Conservation (phyloP, 225 moss, liverwort and hornwort species). For the Straminergon stramineum region DNA sequence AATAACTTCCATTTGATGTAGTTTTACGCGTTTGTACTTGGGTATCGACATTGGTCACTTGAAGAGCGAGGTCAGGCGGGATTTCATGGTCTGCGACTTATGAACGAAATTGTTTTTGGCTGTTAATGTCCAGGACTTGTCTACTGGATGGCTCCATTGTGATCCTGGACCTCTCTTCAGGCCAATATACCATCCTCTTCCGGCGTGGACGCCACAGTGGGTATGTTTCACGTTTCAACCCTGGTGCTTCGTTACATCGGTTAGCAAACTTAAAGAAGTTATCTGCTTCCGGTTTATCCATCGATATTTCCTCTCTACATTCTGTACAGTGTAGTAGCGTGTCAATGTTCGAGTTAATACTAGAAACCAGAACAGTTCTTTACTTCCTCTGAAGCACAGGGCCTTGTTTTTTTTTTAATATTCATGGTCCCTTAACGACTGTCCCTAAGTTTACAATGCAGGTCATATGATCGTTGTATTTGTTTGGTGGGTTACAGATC, state of each 20-base stretch:
- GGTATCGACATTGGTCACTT: neutral
- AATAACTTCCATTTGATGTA: neutral
- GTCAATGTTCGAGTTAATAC: neutral
- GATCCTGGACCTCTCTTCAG: constrained; percentile 89
- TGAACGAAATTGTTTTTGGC: neutral
- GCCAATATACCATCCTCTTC: constrained; percentile 59
- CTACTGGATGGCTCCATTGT: constrained; percentile 95
- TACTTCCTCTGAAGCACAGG: neutral
- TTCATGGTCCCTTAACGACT: neutral
- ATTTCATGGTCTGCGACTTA: neutral
- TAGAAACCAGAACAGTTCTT: neutral
- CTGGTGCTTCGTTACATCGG: neutral
- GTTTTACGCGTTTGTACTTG: neutral
- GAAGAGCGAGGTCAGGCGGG: neutral
- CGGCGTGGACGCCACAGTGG: constrained; percentile 62
- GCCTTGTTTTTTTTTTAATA: neutral
- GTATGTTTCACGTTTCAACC: constrained; percentile 27
- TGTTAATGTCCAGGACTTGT: constrained; percentile 60
- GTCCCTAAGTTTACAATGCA: neutral
- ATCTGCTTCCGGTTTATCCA: neutral
- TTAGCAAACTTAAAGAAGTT: neutral
- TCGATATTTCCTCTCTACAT: neutral
- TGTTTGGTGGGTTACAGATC: constrained; percentile 23
- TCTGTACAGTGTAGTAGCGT: neutral
- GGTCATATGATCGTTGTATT: neutral